Evolutionary conservation across 805 yeast species (phyloP).

Genomic region (Lipomyces lipofer): DNA sequence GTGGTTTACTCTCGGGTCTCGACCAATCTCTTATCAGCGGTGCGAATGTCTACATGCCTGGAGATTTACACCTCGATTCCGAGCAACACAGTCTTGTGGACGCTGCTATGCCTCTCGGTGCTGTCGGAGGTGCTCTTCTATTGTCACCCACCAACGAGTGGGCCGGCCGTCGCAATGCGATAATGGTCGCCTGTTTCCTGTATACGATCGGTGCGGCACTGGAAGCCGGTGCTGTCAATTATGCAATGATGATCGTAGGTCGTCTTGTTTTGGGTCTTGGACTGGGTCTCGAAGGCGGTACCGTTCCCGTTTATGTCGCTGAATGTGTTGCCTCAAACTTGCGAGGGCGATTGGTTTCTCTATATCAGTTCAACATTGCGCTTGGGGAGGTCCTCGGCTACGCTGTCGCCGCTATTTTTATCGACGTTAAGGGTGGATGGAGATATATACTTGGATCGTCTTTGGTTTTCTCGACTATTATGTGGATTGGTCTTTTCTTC

Average conservation of each 20-base stretch:
- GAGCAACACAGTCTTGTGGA: constrained; percentile 55
- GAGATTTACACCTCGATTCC: constrained; percentile 44
- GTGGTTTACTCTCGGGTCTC: constrained; percentile 64
- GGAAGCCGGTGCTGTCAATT: constrained; percentile 11
- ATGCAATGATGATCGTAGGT: constrained; percentile 8
- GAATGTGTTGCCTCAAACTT: constrained; percentile 60
- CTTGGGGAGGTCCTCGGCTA: constrained; percentile 67
- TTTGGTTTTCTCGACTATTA: constrained; percentile 54
- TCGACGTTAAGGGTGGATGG: constrained; percentile 60
- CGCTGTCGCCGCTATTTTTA: constrained; percentile 63
- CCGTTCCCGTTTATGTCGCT: constrained; percentile 62
- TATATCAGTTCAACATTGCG: constrained; percentile 65
- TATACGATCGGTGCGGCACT: constrained; percentile 11
- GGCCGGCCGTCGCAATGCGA: constrained; percentile 53
- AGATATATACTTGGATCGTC: constrained; percentile 67
- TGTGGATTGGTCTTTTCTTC: constrained; percentile 53
- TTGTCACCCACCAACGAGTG: constrained; percentile 59
- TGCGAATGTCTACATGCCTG: constrained; percentile 55
- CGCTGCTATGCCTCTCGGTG: constrained; percentile 69
- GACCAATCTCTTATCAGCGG: constrained; percentile 70
- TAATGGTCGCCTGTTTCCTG: constrained; percentile 5
- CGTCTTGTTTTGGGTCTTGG: constrained; percentile 60
- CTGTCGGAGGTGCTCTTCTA: constrained; percentile 60
- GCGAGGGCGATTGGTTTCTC: constrained; percentile 61
- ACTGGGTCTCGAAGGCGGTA: constrained; percentile 66